phyloP scores from a whole-genome alignment of 768 basidiomycete genomes.

The Leucocoprinus leucothites region DNA sequence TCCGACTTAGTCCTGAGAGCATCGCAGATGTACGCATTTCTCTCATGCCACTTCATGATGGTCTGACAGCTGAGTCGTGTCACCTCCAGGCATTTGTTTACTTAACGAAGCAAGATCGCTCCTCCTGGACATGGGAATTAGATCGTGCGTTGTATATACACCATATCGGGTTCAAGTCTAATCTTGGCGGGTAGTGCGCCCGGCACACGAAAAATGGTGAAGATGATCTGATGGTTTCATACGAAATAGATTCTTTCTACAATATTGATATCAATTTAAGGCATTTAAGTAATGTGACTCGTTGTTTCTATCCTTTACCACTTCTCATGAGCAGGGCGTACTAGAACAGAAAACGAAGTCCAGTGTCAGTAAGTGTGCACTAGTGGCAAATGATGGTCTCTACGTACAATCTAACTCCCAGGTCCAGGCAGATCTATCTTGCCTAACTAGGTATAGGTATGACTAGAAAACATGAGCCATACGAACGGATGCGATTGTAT shows the following conservation, averaged over 20 bases:
- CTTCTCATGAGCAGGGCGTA: constrained; percentile 45
- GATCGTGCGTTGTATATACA: constrained; percentile 56
- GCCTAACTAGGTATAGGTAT: constrained; percentile 63
- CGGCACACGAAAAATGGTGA: constrained; percentile 45
- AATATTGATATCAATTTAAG: background rate
- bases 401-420: constrained; percentile 72
- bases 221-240: no score
- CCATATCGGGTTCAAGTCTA: background rate
- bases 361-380: no score
- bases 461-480: constrained; percentile 34
- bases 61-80: background rate
- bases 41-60: background rate
- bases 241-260: no score
- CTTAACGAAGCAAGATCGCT: constrained; percentile 66
- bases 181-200: constrained; percentile 30
- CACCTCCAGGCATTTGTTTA: constrained; percentile 55
- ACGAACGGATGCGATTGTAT: background rate
- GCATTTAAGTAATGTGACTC: no score
- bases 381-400: no score
- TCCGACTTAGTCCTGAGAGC: constrained; percentile 56
- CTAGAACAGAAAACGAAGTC: constrained; percentile 16
- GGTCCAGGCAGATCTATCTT: constrained; percentile 71
- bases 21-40: constrained; percentile 66
- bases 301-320: constrained; percentile 26
- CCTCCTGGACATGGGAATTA: constrained; percentile 79